Evolutionary conservation across 306 rosid species (phyloP).

Genomic region (Lagenaria siceraria): DNA sequence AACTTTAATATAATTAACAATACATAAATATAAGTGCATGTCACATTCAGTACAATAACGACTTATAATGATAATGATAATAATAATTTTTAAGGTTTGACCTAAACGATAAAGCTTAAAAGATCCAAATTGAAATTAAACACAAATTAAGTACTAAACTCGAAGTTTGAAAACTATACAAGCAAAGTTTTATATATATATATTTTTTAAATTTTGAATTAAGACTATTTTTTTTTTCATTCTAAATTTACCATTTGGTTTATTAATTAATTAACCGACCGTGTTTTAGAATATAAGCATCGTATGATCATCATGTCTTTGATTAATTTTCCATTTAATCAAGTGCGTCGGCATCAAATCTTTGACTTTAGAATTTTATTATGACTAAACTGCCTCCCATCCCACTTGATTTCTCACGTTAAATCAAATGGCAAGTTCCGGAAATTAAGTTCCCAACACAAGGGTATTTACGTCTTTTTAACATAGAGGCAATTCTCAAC

Average conservation of each 20-base stretch:
- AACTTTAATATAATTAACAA: no score
- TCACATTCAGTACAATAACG: no score
- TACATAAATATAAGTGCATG: no score
- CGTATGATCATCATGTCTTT: neutral
- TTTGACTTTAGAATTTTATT: conserved; percentile 30
- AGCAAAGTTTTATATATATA: no score
- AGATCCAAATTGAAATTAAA: no score
- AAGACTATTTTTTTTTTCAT: neutral
- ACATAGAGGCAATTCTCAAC: neutral
- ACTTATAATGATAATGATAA: no score
- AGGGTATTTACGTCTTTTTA: conserved; percentile 11
- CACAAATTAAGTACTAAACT: no score
- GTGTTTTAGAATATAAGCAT: conserved; percentile 2
- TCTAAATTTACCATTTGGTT: neutral
- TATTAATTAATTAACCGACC: neutral
- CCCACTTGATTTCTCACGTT: neutral
- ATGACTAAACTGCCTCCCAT: conserved; percentile 25
- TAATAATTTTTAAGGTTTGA: no score
- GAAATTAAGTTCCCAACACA: neutral
- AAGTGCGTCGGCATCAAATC: conserved; percentile 39
- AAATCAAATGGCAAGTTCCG: neutral
- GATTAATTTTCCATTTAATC: neutral
- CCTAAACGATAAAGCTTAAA: no score
- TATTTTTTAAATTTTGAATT: no score
- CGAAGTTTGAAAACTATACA: no score